phyloP scores from a whole-genome alignment of 768 basidiomycete genomes.

The Omphalotus guepiniiformis region DNA sequence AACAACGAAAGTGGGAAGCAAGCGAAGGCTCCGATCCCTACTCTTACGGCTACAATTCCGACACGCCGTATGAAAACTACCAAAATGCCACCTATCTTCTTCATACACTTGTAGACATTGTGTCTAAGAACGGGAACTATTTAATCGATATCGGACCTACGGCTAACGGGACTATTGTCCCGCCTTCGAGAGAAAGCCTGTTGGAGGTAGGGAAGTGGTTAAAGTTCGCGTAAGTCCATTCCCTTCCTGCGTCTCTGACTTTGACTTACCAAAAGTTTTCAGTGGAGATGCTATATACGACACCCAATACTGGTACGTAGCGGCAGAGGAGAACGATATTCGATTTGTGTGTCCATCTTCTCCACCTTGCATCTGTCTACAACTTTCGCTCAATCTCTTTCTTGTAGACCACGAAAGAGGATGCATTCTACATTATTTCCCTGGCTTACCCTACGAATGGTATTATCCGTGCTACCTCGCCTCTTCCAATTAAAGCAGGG shows the following conservation, averaged over 20 bases:
- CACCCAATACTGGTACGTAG: constrained; percentile 26
- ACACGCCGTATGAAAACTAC: constrained; percentile 15
- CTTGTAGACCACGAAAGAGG: constrained; percentile 28
- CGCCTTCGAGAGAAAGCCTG: constrained; percentile 31
- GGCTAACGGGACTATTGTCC: constrained; percentile 33
- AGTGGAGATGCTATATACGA: constrained; percentile 37
- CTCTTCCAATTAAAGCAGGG: constrained; percentile 27
- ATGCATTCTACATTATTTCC: constrained; percentile 36
- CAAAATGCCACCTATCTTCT: constrained; percentile 9
- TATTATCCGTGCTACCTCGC: constrained; percentile 20
- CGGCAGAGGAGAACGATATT: constrained; percentile 18
- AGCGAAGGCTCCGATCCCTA: constrained; percentile 41
- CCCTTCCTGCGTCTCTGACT: background rate
- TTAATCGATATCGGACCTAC: constrained; percentile 39
- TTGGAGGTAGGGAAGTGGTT: constrained; percentile 36
- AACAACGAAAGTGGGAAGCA: constrained; percentile 36
- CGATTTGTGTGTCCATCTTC: constrained; percentile 24
- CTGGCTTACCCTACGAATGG: constrained; percentile 24
- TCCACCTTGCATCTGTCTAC: background rate
- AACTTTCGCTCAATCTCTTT: background rate
- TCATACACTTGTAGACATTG: constrained; percentile 7
- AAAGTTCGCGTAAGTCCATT: constrained; percentile 18
- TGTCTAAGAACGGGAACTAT: constrained; percentile 47
- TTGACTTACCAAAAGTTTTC: background rate
- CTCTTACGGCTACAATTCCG: constrained; percentile 32